Evolutionary conservation across 495 filamentous ascomycete genomes (phyloP), one percentile per base, ranked within the genome.

Genomic region (Evernia prunastri): DNA sequence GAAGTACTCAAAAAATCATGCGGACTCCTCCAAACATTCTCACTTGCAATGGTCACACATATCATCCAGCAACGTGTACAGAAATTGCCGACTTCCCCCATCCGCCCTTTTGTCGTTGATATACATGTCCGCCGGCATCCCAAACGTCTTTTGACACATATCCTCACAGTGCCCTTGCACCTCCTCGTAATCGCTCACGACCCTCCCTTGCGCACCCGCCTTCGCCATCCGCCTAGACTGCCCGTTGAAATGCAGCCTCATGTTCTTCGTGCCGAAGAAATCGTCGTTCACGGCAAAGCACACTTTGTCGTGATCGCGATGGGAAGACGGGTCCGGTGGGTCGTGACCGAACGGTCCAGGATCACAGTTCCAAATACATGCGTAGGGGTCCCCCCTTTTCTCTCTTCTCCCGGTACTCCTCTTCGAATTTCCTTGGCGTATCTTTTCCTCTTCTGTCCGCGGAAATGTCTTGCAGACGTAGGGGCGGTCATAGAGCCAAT

Each of bases 21-120:
- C 25, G 0, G 25, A 27, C 27, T n/a, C 47, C 25, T 27, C 25
- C 29, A 11, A 18, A 13, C 29, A 13, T 54, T n/a, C 27, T 54
- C 29, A 33, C 29, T 33, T 54, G 51, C 51, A 54, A 54, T 33
- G 51, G 15, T 54, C 51, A 54, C 51, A 33, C 51, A 54, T 54
- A 17, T 54, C 51, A 29, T 54, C 51, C 51, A 54, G 2, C 4
- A 5, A 7, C 27, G 49, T 53, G 12, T 53, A 53, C 25, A 53
- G 9, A 31, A 5, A 53, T 13, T 53, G 49, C 49, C 49, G 25
- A 10, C 51, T 54, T 10, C 29, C 29, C 29, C 51, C 51, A 15
- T 25, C 29, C 27, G 51, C 29, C 51, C 29, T 31, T 8, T 33
- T 33, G 25, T 54, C 51, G 5, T 33, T 33, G 4, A 33, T 33